phyloP scores from a whole-genome alignment of 257 asterid genomes.

The Hygrophila difformis region DNA sequence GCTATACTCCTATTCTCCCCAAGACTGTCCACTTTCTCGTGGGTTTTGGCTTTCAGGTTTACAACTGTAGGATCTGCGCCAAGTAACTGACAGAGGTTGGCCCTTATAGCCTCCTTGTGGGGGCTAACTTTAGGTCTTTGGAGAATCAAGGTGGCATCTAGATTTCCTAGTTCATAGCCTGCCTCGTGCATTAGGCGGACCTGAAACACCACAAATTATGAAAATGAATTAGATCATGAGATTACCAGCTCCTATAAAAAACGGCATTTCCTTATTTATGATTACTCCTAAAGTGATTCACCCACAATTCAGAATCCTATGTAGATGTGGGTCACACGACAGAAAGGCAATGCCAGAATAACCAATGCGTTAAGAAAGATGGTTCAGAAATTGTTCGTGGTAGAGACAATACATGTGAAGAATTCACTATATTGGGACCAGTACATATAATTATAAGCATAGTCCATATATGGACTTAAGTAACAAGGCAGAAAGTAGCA shows the following conservation, averaged over 20 bases:
- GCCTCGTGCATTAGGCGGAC: conserved; percentile 92
- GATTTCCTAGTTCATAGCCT: conserved; percentile 81
- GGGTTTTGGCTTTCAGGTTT: conserved; percentile 91
- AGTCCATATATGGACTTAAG: neutral
- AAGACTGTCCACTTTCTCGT: conserved; percentile 93
- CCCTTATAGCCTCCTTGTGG: conserved; percentile 78
- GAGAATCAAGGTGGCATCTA: conserved; percentile 87
- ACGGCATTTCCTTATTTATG: neutral
- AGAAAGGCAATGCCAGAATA: neutral
- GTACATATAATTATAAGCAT: too few relatives aligned
- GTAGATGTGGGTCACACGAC: neutral
- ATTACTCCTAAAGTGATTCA: too few relatives aligned
- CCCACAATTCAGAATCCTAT: too few relatives aligned
- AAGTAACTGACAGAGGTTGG: conserved; percentile 63
- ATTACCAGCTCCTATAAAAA: neutral
- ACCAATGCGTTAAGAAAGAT: neutral
- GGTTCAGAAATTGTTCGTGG: neutral
- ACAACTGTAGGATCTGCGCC: conserved; percentile 81
- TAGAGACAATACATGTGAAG: neutral
- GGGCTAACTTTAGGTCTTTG: conserved; percentile 94
- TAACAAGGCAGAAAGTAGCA: neutral
- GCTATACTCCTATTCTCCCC: conserved; percentile 98
- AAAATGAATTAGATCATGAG: conserved; percentile 12
- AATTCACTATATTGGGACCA: neutral
- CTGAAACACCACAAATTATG: conserved; percentile 29